Evolutionary conservation across 202 grass and related monocot genomes (phyloP), one percentile per base, ranked within the genome.

Genomic region (Carex arenaria): DNA sequence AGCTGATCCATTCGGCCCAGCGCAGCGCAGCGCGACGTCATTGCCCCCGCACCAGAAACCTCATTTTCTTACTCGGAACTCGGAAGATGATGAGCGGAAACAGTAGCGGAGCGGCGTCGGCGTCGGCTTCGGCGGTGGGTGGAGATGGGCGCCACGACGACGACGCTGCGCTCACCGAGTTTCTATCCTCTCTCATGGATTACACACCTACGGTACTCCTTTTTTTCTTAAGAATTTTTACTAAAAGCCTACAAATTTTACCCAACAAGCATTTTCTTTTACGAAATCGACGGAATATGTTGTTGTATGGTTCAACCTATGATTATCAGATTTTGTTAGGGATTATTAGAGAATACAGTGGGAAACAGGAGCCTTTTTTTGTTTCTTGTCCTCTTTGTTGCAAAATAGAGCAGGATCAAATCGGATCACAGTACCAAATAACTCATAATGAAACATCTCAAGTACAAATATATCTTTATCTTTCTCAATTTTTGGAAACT

Each of bases 101-200:
- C 30, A 81, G 72, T 11, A 81, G 63, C 18, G 85, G 78, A 20
- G 81, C 75, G 2, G 72, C 69, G 32, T 68, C 83, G 22, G 69
- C 36, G 31, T 26, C 26, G 2, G 72, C 69, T 53, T 68, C 83
- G 22, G 69, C 36, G 31, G 91, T 43, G 15, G 90, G 87, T 1
- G 90, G 87, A 19, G 95, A 98, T 20, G 89, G 84, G 12, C 67
- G 95, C 7, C 90, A 95, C 79, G 89, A 98, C 67, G 93, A 98
- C 74, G 95, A 98, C 67, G 74, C 89, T 1, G 88, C 70, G 40
- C 89, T 98, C 85, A 93, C 90, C 10, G 95, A 95, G 77, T 98
- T 98, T 84, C 91, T 98, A 67, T 90, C 96, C 64, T 95, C 96
- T 61, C 96, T 98, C 81, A 98, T 98, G 96, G 96, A 95, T 70